A percentile compares a stretch with the other conserved stretches of the same genome.
phyloP scores from a whole-genome alignment of 176 grass and related monocot genomes.

The Saccharum spontaneum region DNA sequence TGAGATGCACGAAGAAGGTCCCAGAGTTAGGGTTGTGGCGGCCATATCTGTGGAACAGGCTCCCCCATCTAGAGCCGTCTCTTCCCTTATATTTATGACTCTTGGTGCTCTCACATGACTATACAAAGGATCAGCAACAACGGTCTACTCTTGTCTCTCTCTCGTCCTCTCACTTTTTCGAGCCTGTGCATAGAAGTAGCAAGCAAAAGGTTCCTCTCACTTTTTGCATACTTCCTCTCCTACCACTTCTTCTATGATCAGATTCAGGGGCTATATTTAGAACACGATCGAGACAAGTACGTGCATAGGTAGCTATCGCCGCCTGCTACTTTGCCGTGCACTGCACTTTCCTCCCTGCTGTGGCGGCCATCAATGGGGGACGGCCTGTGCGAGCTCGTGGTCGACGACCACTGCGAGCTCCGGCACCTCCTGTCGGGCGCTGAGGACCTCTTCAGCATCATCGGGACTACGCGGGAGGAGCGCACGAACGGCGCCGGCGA shows the following conservation, averaged over 20 bases:
- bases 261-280: conserved; percentile 18
- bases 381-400: conserved; percentile 34
- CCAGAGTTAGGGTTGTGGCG: conserved; percentile 13
- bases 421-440: neutral
- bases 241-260: neutral
- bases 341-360: neutral
- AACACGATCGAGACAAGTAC: neutral
- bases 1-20: neutral
- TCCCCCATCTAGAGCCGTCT: conserved; percentile 20
- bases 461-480: conserved; percentile 32
- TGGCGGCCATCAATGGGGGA: conserved; percentile 35
- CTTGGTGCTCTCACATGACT: conserved; percentile 20
- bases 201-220: conserved; percentile 2
- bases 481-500: neutral
- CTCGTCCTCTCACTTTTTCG: neutral
- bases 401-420: conserved; percentile 3
- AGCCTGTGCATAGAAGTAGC: conserved; percentile 7
- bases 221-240: conserved; percentile 19
- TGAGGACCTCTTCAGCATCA: conserved; percentile 48
- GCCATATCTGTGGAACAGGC: conserved; percentile 2
- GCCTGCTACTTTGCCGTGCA: neutral
- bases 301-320: neutral
- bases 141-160: conserved; percentile 29
- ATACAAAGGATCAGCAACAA: conserved; percentile 20
- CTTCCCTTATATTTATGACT: conserved; percentile 40